Evolutionary conservation across 2,329 filamentous ascomycete species (phyloP).

Genomic region (Blumeria graminis): DNA sequence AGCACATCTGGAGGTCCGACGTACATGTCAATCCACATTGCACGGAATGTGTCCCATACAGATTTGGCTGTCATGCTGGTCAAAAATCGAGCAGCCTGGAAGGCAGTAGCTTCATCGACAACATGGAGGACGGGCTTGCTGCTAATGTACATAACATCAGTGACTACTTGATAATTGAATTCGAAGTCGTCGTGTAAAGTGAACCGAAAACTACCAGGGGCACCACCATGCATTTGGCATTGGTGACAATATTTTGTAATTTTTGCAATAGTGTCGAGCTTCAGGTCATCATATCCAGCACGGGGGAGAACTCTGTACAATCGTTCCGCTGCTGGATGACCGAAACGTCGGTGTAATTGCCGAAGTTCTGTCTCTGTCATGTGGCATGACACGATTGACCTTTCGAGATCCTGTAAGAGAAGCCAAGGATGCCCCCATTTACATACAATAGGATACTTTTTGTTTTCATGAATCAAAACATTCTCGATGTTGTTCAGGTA

Average conservation of each 20-base stretch:
- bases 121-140: conserved; percentile 1
- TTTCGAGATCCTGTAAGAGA: not conserved
- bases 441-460: not conserved
- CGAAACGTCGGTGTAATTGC: not conserved
- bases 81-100: not conserved
- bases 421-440: not conserved
- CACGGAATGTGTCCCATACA: conserved; percentile 1
- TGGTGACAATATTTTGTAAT: not conserved
- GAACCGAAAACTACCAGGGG: not conserved
- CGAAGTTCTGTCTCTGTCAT: not conserved
- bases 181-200: not conserved
- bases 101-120: conserved; percentile 1
- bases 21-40: conserved; percentile 3
- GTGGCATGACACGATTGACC: not conserved
- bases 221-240: conserved; percentile 1
- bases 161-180: not conserved
- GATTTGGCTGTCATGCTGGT: not conserved
- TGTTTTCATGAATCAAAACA: not conserved
- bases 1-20: conserved; percentile 1
- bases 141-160: conserved; percentile 3
- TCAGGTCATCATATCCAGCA: not conserved
- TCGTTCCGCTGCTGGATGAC: not conserved
- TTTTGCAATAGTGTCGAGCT: too few species aligned
- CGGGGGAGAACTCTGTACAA: not conserved
- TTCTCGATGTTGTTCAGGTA: not conserved